These are phyloP conservation scores for Coccomyxa sp. DNA, from an alignment of 139 green algal species.

Conservation along the genomic window DNA sequence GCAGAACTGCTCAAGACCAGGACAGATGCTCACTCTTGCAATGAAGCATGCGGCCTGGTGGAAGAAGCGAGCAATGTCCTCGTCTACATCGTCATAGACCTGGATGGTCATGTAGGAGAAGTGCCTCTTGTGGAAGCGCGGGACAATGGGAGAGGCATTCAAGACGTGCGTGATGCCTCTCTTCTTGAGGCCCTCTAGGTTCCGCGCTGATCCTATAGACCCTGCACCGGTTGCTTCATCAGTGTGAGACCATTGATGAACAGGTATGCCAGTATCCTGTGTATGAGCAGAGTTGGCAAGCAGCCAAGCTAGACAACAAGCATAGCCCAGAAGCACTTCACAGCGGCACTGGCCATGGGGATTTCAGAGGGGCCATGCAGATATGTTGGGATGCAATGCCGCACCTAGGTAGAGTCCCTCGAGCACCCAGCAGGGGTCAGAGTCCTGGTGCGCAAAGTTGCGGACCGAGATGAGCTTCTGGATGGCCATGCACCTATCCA, in stretches of 20 bases:
- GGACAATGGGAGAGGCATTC: conserved; percentile 34
- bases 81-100: conserved; percentile 26
- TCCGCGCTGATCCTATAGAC: conserved; percentile 35
- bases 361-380: no score
- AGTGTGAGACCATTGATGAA: no score
- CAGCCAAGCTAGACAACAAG: no score
- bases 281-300: no score
- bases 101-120: conserved; percentile 12
- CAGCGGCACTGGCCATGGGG: no score
- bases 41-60: conserved; percentile 20
- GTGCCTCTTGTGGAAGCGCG: conserved; percentile 30
- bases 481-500: no score
- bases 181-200: conserved; percentile 32
- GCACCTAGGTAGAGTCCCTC: conserved; percentile 35
- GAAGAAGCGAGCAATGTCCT: conserved; percentile 25
- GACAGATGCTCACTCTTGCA: conserved; percentile 4
- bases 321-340: no score
- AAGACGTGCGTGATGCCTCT: conserved; percentile 26
- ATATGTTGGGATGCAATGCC: no score
- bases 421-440: conserved; percentile 19
- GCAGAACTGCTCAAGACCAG: no score
- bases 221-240: no score
- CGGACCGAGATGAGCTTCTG: conserved; percentile 22
- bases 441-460: conserved; percentile 12
- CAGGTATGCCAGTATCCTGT: no score